Evolutionary conservation across 495 filamentous ascomycete species (phyloP).

Genomic region (Penicillium taxi): DNA sequence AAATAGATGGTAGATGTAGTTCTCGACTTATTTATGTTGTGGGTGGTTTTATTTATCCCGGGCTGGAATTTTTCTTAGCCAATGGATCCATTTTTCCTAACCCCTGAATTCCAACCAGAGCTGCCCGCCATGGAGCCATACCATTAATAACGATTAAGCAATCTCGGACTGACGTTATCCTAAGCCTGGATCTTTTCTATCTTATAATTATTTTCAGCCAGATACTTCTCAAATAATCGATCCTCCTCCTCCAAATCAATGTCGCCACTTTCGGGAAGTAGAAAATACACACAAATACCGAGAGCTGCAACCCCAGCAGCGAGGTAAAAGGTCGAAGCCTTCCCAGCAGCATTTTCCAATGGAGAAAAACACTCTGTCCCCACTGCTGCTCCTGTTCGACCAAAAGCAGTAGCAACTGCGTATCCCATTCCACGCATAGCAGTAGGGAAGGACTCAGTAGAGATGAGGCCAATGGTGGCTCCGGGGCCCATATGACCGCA

Average conservation of each 20-base stretch:
- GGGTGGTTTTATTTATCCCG: no score
- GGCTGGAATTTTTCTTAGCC: no score
- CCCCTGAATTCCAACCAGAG: no score
- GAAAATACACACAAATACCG: conserved; percentile 24
- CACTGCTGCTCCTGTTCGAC: conserved; percentile 28
- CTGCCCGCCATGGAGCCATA: no score
- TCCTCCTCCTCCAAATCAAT: conserved; percentile 27
- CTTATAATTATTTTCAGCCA: conserved; percentile 31
- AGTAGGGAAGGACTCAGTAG: conserved; percentile 28
- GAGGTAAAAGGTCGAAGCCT: conserved; percentile 28
- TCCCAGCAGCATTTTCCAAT: conserved; percentile 20
- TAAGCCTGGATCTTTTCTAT: no score
- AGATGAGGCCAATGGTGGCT: conserved; percentile 28
- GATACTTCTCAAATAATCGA: conserved; percentile 15
- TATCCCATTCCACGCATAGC: conserved; percentile 33
- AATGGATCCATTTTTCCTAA: no score
- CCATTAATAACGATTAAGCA: no score
- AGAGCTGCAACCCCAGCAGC: conserved; percentile 23
- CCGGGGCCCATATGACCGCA: conserved; percentile 34
- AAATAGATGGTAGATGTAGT: no score
- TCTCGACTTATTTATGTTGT: no score
- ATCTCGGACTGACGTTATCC: no score
- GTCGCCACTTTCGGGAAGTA: conserved; percentile 28
- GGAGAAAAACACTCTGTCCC: conserved; percentile 31
- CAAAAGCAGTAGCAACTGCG: conserved; percentile 28